Evolutionary conservation across 2,329 filamentous ascomycete species (phyloP), one percentile per base, ranked within the genome.

Genomic region (Hymenoscyphus occultus): DNA sequence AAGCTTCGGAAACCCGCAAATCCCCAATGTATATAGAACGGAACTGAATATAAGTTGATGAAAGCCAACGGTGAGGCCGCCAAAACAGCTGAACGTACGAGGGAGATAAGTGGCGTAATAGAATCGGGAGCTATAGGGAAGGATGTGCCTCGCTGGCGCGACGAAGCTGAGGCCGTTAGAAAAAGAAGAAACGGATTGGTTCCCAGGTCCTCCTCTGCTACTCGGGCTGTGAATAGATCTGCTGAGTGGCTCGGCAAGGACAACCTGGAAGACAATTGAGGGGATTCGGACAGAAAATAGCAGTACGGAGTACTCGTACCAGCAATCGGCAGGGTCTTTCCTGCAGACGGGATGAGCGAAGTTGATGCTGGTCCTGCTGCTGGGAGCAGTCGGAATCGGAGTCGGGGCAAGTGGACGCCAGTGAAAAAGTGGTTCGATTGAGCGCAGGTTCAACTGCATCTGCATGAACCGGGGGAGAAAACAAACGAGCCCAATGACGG

Each of bases 11-110:
- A 51, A 19, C 45, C 22, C n/a, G 28, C 45, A 10, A n/a, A 51
- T 22, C 19, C 45, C 45, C 45, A 51, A 51, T 51, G 45, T n/a
- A 51, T 51, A 51, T 51, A 51, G 45, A 45, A 51, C 12, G 19
- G n/a, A 51, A 51, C 22, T 22, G n/a, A n/a, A 51, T 51, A 28
- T 28, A 51, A 4, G 14, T 16, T 22, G 19, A 19, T 19, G 10
- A n/a, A 48, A n/a, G 45, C 10, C 9, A 22, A 22, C n/a, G 19
- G 12, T 4, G n/a, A 51, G 22, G 45, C 45, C 22, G 9, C 19
- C 19, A 19, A 51, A 28, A n/a, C 45, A 12, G 45, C 22, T n/a
- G 35, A 35, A 35, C 28, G 35, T 35, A 35, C 35, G 9, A 35
- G 9, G 35, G 5, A 35, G 35, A 10, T 35, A 22, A 19, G 45